Conservation (phyloP, 164 flowering plant genomes). For the Chimonanthus praecox region DNA sequence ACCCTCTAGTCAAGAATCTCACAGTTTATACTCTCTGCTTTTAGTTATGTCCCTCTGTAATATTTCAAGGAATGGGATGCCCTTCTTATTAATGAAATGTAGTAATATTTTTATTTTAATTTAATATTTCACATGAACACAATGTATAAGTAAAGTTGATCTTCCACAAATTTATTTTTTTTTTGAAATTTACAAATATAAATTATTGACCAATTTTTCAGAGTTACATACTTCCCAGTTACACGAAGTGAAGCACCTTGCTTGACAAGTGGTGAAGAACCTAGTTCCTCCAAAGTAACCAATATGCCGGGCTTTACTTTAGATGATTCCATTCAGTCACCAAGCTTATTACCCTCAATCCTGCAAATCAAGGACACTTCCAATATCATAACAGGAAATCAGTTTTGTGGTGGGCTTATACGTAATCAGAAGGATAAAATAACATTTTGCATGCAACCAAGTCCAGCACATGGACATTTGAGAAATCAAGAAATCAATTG, state of each 20-base stretch:
- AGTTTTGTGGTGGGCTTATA: not conserved
- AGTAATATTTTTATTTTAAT: no score
- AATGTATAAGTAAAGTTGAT: no score
- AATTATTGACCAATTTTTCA: not conserved
- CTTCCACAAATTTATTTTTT: not conserved
- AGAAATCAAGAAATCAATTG: not conserved
- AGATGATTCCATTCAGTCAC: slow-evolving; percentile 34
- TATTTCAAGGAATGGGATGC: not conserved
- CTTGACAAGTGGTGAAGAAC: slow-evolving; percentile 50
- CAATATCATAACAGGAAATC: not conserved
- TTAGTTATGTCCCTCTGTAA: no score
- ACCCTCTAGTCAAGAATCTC: not conserved
- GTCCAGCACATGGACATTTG: no score
- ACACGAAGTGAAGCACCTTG: slow-evolving; percentile 76
- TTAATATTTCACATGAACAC: no score
- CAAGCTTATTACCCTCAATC: not conserved
- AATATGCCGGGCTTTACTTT: slow-evolving; percentile 43
- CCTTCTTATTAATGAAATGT: no score
- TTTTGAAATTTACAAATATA: not conserved
- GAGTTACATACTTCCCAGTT: slow-evolving; percentile 55
- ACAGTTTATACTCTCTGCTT: not conserved
- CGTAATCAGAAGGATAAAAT: not conserved
- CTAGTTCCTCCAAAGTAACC: slow-evolving; percentile 53
- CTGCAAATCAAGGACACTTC: not conserved
- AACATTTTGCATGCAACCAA: not conserved